Evolutionary conservation across 2,329 filamentous ascomycete genomes (phyloP), one percentile per base, ranked within the genome.

Genomic region (Sporothrix variecibatus): DNA sequence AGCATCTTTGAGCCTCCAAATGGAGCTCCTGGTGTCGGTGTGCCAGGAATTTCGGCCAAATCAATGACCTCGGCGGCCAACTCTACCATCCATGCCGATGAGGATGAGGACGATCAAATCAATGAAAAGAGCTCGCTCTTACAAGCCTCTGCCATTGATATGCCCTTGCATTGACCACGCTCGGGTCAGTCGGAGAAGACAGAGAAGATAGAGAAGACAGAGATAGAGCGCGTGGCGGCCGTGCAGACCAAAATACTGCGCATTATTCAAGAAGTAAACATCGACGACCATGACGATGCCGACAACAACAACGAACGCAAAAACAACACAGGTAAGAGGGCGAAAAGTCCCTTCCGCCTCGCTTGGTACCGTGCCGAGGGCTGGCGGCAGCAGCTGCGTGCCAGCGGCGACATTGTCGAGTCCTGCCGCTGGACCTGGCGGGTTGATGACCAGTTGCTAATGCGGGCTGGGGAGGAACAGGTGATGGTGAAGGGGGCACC

Each of bases 281-380:
- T 68, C 17, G 64, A 73, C 15, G 72, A 69, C 2, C 34, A 60
- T 20, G 72, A 65, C 1, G 34, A 40, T 17, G n/a, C 31, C 20
- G 64, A 23, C 28, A 17, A 53, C 9, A 34, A 26, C 40, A 20
- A 12, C 31, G 15, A 20, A 7, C 1, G 6, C 23, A 38, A 1
- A 60, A 17, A 43, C 6, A 23, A 34, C 26, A 40, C 5, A 38
- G n/a, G 8, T 40, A 23, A 43, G 26, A 46, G 40, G 8, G 34
- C 20, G 8, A 49, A 26, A 12, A 69, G 67, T 40, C 75, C 80
- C 0, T 81, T 77, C 65, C 79, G 82, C 11, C 77, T 83, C 26
- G 80, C 83, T 2, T 84, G 82, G 82, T 73, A 82, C 51, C 83
- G 79, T 72, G 80, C 80, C 2, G 79, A 83, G 72, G 83, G 83